A percentile compares a stretch with the other conserved stretches of the same genome.
phyloP scores from a whole-genome alignment of 306 rosid species.

The Spatholobus suberectus region DNA sequence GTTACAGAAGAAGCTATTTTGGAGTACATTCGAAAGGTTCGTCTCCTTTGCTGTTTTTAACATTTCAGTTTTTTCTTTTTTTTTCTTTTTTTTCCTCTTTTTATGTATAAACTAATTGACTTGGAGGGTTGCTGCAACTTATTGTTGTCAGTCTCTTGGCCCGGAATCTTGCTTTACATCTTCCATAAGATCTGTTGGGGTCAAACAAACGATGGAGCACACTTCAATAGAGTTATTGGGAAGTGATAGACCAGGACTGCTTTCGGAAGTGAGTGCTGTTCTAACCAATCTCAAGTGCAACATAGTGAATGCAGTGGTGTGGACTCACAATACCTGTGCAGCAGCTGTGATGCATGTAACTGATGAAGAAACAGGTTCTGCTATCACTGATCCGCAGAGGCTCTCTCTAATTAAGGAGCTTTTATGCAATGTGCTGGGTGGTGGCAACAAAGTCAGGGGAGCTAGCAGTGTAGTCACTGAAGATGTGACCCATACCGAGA shows the following conservation, averaged over 20 bases:
- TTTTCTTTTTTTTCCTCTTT: too few relatives aligned
- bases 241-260: conserved; percentile 86
- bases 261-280: conserved; percentile 91
- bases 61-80: neutral
- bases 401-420: conserved; percentile 68
- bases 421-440: conserved; percentile 84
- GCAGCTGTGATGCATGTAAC: conserved; percentile 85
- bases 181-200: conserved; percentile 79
- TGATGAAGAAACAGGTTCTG: conserved; percentile 66
- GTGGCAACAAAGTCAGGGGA: conserved; percentile 67
- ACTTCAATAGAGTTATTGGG: conserved; percentile 84
- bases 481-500: conserved; percentile 71
- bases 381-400: conserved; percentile 67
- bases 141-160: conserved; percentile 71
- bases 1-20: conserved; percentile 77
- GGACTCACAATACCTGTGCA: conserved; percentile 90
- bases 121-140: conserved; percentile 5
- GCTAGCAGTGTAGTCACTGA: conserved; percentile 81
- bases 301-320: conserved; percentile 80
- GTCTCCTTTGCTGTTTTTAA: conserved; percentile 35
- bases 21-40: conserved; percentile 76
- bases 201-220: conserved; percentile 67
- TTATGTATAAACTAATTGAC: neutral
- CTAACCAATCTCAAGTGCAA: conserved; percentile 81
- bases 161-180: conserved; percentile 75